phyloP scores from a whole-genome alignment of 805 yeast species.

The Priceomyces carsonii region DNA sequence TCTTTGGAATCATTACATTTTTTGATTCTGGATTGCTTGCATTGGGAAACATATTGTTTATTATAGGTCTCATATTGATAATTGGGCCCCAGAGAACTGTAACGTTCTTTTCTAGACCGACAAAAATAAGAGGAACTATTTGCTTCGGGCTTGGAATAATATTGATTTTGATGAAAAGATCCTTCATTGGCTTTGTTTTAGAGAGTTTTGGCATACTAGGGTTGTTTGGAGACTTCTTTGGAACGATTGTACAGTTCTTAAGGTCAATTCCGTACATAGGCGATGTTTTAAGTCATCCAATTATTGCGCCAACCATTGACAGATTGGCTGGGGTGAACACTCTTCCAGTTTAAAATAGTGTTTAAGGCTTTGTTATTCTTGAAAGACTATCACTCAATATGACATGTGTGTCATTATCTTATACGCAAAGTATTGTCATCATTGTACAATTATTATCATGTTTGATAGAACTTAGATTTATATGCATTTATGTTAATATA shows the following conservation, averaged over 20 bases:
- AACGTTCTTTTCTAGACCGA: slow-evolving; percentile 81
- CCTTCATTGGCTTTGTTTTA: slow-evolving; percentile 81
- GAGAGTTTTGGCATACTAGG: slow-evolving; percentile 90
- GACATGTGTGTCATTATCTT: too few relatives aligned
- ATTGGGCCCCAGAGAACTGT: slow-evolving; percentile 86
- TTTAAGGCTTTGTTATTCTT: not conserved
- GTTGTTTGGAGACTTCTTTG: slow-evolving; percentile 90
- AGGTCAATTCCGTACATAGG: slow-evolving; percentile 89
- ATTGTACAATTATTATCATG: too few relatives aligned
- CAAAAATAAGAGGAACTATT: slow-evolving; percentile 81
- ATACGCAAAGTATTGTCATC: too few relatives aligned
- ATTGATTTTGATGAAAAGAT: slow-evolving; percentile 70
- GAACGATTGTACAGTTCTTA: slow-evolving; percentile 82
- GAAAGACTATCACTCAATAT: too few relatives aligned
- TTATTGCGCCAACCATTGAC: slow-evolving; percentile 68
- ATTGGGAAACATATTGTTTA: slow-evolving; percentile 78
- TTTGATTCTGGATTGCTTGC: slow-evolving; percentile 90
- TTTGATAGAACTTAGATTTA: too few relatives aligned
- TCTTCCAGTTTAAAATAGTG: slow-evolving; percentile 32
- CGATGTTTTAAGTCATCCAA: slow-evolving; percentile 77
- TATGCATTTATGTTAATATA: too few relatives aligned
- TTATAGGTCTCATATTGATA: slow-evolving; percentile 80
- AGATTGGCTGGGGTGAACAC: slow-evolving; percentile 44
- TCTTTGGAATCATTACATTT: slow-evolving; percentile 79
- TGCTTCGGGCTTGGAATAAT: slow-evolving; percentile 77